These are phyloP conservation scores for Haberlea rhodopensis DNA, from an alignment of 257 asterid species.

Conservation along the genomic window DNA sequence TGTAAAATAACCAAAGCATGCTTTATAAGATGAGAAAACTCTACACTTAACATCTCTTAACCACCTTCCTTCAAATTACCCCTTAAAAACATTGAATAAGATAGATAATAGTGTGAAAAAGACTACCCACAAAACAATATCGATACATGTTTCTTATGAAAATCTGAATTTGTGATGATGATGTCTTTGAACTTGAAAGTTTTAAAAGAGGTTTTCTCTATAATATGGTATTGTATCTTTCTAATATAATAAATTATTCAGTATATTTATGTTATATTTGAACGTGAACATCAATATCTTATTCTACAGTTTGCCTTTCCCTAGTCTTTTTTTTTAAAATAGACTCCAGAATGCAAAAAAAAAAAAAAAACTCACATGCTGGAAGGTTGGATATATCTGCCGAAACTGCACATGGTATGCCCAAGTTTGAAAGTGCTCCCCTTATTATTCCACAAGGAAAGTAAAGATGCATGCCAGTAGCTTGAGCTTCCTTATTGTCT, in stretches of 20 bases:
- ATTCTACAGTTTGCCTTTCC: conserved; percentile 2
- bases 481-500: conserved; percentile 79
- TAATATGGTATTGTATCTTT: background rate
- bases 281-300: background rate
- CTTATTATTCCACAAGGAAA: conserved; percentile 97
- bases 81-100: no score
- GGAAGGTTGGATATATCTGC: conserved; percentile 95
- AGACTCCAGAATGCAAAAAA: conserved; percentile 7
- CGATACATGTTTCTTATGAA: no score
- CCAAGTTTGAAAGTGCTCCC: conserved; percentile 97
- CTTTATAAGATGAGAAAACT: no score
- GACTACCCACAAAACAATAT: no score
- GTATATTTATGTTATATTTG: background rate
- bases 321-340: background rate
- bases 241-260: background rate
- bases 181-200: no score
- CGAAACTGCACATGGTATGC: conserved; percentile 99
- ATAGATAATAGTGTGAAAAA: no score
- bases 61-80: no score
- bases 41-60: background rate
- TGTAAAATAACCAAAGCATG: no score
- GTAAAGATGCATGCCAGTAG: conserved; percentile 92
- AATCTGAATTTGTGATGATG: no score
- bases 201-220: no score
- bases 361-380: conserved; percentile 71